Evolutionary conservation across 1,284 basidiomycete genomes (phyloP).

Genomic region (Gomphus sp.): DNA sequence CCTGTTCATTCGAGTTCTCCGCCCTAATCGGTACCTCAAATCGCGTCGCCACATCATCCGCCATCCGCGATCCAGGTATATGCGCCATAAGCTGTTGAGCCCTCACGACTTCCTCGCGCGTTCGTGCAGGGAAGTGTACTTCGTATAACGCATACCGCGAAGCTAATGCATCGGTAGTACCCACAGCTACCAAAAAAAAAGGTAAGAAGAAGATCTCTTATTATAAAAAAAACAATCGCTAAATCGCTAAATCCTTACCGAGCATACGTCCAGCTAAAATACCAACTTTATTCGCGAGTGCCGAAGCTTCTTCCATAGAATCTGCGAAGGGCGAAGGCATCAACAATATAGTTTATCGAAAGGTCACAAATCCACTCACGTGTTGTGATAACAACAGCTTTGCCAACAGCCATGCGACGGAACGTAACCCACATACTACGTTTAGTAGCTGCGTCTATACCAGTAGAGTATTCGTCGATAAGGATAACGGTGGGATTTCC

Average conservation of each 20-base stretch:
- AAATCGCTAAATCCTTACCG: conserved; percentile 30
- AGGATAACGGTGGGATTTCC: conserved; percentile 71
- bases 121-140: conserved; percentile 64
- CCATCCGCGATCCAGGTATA: conserved; percentile 55
- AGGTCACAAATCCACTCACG: conserved; percentile 32
- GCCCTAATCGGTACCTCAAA: conserved; percentile 66
- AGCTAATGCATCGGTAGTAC: conserved; percentile 56
- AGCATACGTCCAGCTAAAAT: conserved; percentile 63
- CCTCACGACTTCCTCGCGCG: conserved; percentile 44
- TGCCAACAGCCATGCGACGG: conserved; percentile 51
- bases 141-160: conserved; percentile 66
- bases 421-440: conserved; percentile 75
- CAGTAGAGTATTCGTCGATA: conserved; percentile 79
- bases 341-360: background rate
- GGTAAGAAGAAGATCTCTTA: background rate
- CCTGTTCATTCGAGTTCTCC: background rate
- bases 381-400: conserved; percentile 61
- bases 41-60: conserved; percentile 68
- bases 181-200: conserved; percentile 36
- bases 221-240: background rate
- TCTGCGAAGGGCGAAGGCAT: conserved; percentile 35
- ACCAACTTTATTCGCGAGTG: conserved; percentile 63
- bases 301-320: conserved; percentile 79
- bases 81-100: conserved; percentile 53
- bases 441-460: conserved; percentile 77